Conservation (phyloP, 352 stramenopile genomes). For the Pythium brachiatum region DNA sequence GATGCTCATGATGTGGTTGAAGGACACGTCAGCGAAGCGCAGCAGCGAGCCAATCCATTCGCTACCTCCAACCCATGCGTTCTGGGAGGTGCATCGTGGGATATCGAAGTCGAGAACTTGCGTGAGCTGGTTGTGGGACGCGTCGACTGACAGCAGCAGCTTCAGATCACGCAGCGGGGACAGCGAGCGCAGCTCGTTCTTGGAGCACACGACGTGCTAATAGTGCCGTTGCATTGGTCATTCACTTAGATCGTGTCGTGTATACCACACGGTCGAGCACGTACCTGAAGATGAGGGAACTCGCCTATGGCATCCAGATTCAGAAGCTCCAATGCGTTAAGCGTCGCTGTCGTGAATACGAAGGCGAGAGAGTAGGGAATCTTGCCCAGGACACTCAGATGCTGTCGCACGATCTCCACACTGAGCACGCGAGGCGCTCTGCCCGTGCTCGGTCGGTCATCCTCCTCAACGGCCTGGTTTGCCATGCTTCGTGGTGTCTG, state of each 20-base stretch:
- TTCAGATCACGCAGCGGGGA: slow-evolving; percentile 43
- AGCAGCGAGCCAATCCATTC: slow-evolving; percentile 67
- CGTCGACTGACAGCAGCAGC: slow-evolving; percentile 57
- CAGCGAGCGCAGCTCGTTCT: slow-evolving; percentile 52
- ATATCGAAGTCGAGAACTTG: slow-evolving; percentile 62
- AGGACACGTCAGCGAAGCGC: slow-evolving; percentile 44
- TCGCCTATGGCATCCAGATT: slow-evolving; percentile 43
- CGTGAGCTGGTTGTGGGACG: slow-evolving; percentile 55
- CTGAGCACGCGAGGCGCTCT: slow-evolving; percentile 13
- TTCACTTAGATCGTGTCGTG: too few species aligned
- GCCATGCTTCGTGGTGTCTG: neutral
- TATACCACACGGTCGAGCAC: too few species aligned
- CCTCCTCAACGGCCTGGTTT: neutral
- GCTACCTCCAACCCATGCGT: slow-evolving; percentile 54
- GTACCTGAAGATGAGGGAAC: slow-evolving; percentile 65
- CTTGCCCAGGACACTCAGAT: slow-evolving; percentile 49
- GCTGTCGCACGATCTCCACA: slow-evolving; percentile 31
- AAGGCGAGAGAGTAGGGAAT: slow-evolving; percentile 64
- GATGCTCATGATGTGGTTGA: slow-evolving; percentile 54
- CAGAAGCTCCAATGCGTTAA: slow-evolving; percentile 35
- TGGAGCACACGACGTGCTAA: slow-evolving; percentile 54
- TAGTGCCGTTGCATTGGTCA: neutral
- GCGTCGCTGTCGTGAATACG: slow-evolving; percentile 58
- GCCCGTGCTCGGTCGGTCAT: neutral
- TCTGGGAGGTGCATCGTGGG: slow-evolving; percentile 45